Evolutionary conservation across 192 early-diverging fungal genomes (phyloP).

Genomic region (Thamnidium elegans): DNA sequence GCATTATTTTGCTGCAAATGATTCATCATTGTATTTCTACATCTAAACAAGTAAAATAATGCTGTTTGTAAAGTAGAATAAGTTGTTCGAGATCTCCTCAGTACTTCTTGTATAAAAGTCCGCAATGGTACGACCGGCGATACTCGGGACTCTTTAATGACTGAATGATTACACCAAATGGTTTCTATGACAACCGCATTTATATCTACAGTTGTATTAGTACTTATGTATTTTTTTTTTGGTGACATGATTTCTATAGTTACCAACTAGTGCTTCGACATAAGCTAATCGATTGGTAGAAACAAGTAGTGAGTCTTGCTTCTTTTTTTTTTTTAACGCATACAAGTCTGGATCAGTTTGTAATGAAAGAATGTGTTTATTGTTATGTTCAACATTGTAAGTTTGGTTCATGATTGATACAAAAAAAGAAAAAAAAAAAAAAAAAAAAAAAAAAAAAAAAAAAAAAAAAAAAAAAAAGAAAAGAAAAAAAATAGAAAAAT

Average conservation of each 20-base stretch:
- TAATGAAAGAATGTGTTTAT: neutral
- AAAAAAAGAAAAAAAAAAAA: neutral
- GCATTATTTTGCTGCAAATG: slow-evolving; percentile 14
- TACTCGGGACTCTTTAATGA: slow-evolving; percentile 24
- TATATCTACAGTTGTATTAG: slow-evolving; percentile 38
- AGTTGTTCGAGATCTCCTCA: slow-evolving; percentile 71
- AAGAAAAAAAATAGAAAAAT: neutral
- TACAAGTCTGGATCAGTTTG: slow-evolving; percentile 12
- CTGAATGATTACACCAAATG: slow-evolving; percentile 42
- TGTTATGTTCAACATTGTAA: too few species aligned
- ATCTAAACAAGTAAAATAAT: slow-evolving; percentile 64
- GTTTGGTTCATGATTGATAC: too few species aligned
- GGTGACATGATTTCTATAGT: neutral
- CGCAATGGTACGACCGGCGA: slow-evolving; percentile 54
- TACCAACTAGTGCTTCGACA: slow-evolving; percentile 33
- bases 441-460: slow-evolving; percentile 11
- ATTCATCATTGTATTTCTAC: neutral
- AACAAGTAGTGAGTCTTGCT: neutral
- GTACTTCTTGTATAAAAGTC: slow-evolving; percentile 69
- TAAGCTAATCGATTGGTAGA: slow-evolving; percentile 15
- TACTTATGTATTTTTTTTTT: neutral
- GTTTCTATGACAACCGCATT: slow-evolving; percentile 57
- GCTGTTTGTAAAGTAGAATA: slow-evolving; percentile 81
- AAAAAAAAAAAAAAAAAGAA: slow-evolving; percentile 2
- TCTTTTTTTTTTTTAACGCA: neutral